These are phyloP conservation scores for Pythium rishiriense DNA, from an alignment of 352 stramenopile genomes.

Conservation along the genomic window DNA sequence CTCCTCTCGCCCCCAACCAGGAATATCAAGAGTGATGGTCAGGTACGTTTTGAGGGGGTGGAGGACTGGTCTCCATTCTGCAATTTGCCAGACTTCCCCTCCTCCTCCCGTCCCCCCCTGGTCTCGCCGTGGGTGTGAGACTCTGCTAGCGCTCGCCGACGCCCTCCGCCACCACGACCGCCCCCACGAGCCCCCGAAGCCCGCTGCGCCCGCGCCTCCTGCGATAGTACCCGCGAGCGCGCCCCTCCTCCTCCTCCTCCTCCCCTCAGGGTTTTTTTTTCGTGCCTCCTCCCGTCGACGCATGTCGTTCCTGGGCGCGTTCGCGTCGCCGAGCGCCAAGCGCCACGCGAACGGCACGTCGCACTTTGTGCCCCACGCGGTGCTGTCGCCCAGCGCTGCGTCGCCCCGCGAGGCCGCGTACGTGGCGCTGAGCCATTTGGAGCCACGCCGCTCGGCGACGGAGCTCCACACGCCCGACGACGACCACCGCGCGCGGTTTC, in stretches of 20 bases:
- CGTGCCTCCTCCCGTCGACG: too few relatives aligned
- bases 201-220: neutral
- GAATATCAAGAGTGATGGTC: too few relatives aligned
- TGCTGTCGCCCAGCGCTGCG: neutral
- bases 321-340: neutral
- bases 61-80: too few relatives aligned
- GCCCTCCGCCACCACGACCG: neutral
- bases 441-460: neutral
- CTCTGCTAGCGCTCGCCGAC: too few relatives aligned
- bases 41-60: too few relatives aligned
- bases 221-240: neutral
- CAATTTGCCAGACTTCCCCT: too few relatives aligned
- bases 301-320: neutral
- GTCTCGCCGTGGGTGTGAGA: too few relatives aligned
- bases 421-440: slow-evolving; percentile 3
- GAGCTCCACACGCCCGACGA: neutral
- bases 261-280: neutral
- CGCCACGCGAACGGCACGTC: neutral
- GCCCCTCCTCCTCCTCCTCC: neutral
- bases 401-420: slow-evolving; percentile 4
- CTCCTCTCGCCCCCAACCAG: too few relatives aligned
- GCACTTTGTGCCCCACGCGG: slow-evolving; percentile 1
- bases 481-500: slow-evolving; percentile 52
- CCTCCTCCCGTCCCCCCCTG: too few relatives aligned
- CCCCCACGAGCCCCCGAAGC: neutral